These are phyloP conservation scores for Globisporangium paddicum DNA, from an alignment of 352 stramenopile genomes.

Conservation along the genomic window DNA sequence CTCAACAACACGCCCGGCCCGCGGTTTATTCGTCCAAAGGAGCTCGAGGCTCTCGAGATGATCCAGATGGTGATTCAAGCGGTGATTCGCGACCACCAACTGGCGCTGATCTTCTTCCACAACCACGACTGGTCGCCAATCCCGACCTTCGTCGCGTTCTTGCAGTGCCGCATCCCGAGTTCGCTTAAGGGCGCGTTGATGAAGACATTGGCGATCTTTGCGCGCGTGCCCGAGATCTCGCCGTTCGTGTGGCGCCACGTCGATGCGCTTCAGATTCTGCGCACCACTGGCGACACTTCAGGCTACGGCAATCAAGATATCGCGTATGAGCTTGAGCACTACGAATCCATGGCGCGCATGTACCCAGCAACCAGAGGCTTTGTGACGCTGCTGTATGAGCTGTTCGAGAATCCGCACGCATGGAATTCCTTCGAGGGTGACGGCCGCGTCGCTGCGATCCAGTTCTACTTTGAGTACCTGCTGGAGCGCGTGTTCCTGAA, in stretches of 20 bases:
- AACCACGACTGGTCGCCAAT: constrained; percentile 84
- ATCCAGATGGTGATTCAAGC: constrained; percentile 80
- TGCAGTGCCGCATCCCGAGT: constrained; percentile 81
- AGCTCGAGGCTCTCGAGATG: constrained; percentile 75
- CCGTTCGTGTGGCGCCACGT: constrained; percentile 84
- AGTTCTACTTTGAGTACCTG: constrained; percentile 84
- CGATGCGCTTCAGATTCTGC: constrained; percentile 77
- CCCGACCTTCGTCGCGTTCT: constrained; percentile 74
- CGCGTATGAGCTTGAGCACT: constrained; percentile 83
- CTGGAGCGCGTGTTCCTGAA: constrained; percentile 82
- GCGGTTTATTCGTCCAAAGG: constrained; percentile 75
- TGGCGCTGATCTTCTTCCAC: constrained; percentile 83
- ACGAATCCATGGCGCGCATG: constrained; percentile 66
- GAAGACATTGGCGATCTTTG: constrained; percentile 79
- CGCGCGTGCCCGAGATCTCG: constrained; percentile 69
- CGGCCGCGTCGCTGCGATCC: constrained; percentile 66
- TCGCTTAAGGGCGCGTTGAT: constrained; percentile 83
- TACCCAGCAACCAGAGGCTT: constrained; percentile 82
- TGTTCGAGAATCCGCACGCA: constrained; percentile 71
- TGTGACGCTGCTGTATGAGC: constrained; percentile 61
- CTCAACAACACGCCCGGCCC: constrained; percentile 31
- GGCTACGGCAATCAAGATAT: constrained; percentile 74
- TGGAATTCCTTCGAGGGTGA: constrained; percentile 77
- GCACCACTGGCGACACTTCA: constrained; percentile 57
- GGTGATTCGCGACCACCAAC: constrained; percentile 64